Conservation (phyloP, 1,284 basidiomycete genomes). For the Cystobasidium pallidum region DNA sequence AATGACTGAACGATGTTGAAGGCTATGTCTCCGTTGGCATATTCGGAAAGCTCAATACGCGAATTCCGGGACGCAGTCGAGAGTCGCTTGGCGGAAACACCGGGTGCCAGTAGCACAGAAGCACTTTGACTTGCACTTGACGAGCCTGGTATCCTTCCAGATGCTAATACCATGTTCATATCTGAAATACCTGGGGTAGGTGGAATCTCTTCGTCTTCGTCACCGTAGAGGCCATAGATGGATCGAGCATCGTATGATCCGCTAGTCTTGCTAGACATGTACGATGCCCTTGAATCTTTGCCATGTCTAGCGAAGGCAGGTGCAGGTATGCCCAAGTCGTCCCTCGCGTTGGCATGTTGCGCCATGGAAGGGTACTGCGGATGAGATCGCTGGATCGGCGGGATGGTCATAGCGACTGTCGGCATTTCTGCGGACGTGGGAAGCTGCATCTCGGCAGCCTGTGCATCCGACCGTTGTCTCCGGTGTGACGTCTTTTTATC, state of each 20-base stretch:
- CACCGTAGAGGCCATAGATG: slow-evolving; percentile 40
- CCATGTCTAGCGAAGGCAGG: background rate
- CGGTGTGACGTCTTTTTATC: slow-evolving; percentile 3
- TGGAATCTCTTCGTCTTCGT: slow-evolving; percentile 38
- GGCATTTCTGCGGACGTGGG: slow-evolving; percentile 1
- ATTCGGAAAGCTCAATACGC: slow-evolving; percentile 32
- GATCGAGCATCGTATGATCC: slow-evolving; percentile 42
- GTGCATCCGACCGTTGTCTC: slow-evolving; percentile 4
- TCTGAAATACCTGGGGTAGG: slow-evolving; percentile 17
- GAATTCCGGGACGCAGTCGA: slow-evolving; percentile 29
- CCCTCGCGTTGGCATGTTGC: background rate
- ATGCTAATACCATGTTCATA: slow-evolving; percentile 30
- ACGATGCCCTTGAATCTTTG: slow-evolving; percentile 18
- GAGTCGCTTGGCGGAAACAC: slow-evolving; percentile 15
- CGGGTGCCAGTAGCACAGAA: slow-evolving; percentile 32
- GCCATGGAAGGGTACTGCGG: background rate
- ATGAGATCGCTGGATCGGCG: background rate
- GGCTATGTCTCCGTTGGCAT: slow-evolving; percentile 40
- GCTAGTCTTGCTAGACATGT: slow-evolving; percentile 30
- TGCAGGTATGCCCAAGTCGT: slow-evolving; percentile 2
- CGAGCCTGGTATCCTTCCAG: slow-evolving; percentile 34
- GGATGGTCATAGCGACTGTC: background rate
- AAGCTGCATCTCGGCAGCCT: background rate
- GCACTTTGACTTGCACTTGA: slow-evolving; percentile 24
- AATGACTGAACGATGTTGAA: slow-evolving; percentile 43